phyloP scores from a whole-genome alignment of 768 basidiomycete genomes.

The Dacryopinax primogenitus region DNA sequence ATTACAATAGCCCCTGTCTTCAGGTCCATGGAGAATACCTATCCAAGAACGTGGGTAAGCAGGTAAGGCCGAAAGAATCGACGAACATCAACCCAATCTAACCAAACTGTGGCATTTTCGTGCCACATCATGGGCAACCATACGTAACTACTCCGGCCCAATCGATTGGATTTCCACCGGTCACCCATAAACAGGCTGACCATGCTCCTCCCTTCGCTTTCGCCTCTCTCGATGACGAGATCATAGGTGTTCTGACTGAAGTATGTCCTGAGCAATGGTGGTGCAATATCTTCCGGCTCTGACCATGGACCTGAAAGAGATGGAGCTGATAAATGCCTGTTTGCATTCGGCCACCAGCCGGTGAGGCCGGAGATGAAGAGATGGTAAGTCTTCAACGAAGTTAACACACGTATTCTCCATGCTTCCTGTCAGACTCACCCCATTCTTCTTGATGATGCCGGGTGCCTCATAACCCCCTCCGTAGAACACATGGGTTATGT shows the following conservation, averaged over 20 bases:
- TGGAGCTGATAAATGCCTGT: slow-evolving; percentile 46
- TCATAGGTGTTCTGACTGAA: slow-evolving; percentile 51
- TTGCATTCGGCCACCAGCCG: slow-evolving; percentile 48
- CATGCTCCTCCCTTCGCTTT: slow-evolving; percentile 33
- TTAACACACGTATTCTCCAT: slow-evolving; percentile 9
- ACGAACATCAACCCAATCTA: not conserved
- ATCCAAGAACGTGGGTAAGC: not conserved
- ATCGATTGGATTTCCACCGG: slow-evolving; percentile 42
- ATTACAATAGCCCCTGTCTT: slow-evolving; percentile 20
- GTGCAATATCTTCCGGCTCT: slow-evolving; percentile 44
- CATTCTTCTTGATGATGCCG: slow-evolving; percentile 47
- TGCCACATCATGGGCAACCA: slow-evolving; percentile 40
- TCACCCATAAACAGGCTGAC: slow-evolving; percentile 53
- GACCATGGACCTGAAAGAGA: slow-evolving; percentile 45
- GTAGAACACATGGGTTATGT: slow-evolving; percentile 25
- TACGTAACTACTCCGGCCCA: slow-evolving; percentile 41
- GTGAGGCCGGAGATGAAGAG: slow-evolving; percentile 47
- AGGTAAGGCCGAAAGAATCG: not conserved
- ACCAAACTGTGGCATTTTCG: not conserved
- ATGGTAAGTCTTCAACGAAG: slow-evolving; percentile 35
- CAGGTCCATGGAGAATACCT: not conserved
- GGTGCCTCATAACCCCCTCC: slow-evolving; percentile 45
- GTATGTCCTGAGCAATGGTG: slow-evolving; percentile 40
- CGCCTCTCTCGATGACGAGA: not conserved
- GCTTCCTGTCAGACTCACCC: slow-evolving; percentile 25